Conservation (phyloP, 1,139 yeast genomes). For the Kodamaea sp. region DNA sequence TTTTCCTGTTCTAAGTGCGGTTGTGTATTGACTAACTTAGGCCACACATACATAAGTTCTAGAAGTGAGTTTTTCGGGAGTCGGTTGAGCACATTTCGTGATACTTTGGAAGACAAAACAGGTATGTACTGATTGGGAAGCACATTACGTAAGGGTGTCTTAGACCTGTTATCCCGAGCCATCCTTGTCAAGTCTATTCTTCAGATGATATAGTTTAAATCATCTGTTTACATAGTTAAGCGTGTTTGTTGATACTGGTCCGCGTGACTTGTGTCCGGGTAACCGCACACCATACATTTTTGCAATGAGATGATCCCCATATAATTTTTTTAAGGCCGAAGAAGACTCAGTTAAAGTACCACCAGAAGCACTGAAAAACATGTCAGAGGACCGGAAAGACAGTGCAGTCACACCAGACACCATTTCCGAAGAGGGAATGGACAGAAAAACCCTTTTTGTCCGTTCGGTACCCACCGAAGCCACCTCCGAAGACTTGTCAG, state of each 20-base stretch:
- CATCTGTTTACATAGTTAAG: constrained; percentile 4
- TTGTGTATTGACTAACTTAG: constrained; percentile 38
- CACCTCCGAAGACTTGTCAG: constrained; percentile 76
- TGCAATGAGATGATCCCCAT: constrained; percentile 11
- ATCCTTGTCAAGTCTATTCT: no score
- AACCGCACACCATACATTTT: constrained; percentile 3
- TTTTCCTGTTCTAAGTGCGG: constrained; percentile 27
- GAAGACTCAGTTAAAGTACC: no score
- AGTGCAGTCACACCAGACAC: no score
- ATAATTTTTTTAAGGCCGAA: constrained; percentile 6
- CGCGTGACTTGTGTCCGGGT: constrained; percentile 9
- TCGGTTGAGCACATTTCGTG: constrained; percentile 26
- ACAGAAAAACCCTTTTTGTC: constrained; percentile 74
- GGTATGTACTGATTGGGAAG: constrained; percentile 47
- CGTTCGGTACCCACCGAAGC: constrained; percentile 81
- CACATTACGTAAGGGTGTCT: no score
- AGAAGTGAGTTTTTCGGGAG: constrained; percentile 38
- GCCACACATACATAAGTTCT: constrained; percentile 39
- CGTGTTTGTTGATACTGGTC: constrained; percentile 3
- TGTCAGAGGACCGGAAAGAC: no score
- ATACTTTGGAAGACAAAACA: constrained; percentile 25
- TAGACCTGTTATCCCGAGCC: no score
- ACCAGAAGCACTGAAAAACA: no score
- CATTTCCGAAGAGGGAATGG: constrained; percentile 48
- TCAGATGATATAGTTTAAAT: no score